Evolutionary conservation across 768 basidiomycete genomes (phyloP).

Genomic region (Naganishia antarctica): DNA sequence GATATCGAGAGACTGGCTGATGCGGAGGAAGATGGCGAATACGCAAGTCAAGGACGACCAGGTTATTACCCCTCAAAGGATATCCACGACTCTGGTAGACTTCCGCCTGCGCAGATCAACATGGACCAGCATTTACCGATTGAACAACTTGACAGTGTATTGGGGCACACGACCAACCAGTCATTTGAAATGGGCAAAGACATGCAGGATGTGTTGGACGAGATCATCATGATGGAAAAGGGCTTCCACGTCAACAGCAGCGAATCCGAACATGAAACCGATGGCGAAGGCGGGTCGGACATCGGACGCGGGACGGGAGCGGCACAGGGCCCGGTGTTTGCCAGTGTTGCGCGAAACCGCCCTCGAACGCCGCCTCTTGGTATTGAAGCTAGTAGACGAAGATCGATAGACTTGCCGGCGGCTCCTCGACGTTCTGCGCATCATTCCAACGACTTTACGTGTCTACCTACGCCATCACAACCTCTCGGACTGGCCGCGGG

Average conservation of each 20-base stretch:
- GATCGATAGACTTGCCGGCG: not conserved
- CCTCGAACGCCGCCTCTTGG: constrained; percentile 13
- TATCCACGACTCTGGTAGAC: not conserved
- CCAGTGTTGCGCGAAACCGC: not conserved
- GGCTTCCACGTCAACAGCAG: constrained; percentile 38
- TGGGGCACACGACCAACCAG: not conserved
- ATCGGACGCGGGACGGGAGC: not conserved
- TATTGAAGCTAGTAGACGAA: constrained; percentile 4
- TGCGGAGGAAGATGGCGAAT: constrained; percentile 3
- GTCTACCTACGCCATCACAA: constrained; percentile 8
- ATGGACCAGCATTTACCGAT: not conserved
- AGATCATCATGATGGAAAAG: constrained; percentile 48
- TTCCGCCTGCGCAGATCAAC: not conserved
- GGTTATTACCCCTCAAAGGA: constrained; percentile 23
- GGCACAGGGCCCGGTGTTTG: not conserved
- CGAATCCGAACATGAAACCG: constrained; percentile 27
- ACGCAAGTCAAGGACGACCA: not conserved
- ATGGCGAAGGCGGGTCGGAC: constrained; percentile 20
- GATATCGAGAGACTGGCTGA: constrained; percentile 20
- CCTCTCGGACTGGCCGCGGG: not conserved
- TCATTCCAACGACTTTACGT: constrained; percentile 11
- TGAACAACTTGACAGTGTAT: not conserved
- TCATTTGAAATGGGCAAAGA: constrained; percentile 39
- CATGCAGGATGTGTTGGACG: constrained; percentile 47
- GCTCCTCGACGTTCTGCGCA: constrained; percentile 1